Conservation (phyloP, 768 basidiomycete genomes). For the Xerocomus potaroensis region DNA sequence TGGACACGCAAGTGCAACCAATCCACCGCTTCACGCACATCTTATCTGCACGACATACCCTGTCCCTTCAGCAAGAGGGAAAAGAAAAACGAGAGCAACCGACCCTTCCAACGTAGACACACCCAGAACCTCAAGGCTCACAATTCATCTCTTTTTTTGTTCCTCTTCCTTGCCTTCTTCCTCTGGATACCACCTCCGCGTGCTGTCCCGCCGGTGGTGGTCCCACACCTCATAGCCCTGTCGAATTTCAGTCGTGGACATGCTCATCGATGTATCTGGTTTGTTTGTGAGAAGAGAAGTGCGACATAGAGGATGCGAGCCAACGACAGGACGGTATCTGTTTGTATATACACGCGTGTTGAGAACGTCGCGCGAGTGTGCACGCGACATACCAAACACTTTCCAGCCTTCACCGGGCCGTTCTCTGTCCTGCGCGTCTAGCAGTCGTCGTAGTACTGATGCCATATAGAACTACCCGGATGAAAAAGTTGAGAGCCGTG, state of each 20-base stretch:
- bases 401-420: slow-evolving; percentile 93
- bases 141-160: slow-evolving; percentile 51
- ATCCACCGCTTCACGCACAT: slow-evolving; percentile 84
- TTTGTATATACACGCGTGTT: too few species aligned
- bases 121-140: slow-evolving; percentile 85
- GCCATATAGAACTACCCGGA: slow-evolving; percentile 92
- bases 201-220: slow-evolving; percentile 67
- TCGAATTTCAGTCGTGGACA: slow-evolving; percentile 87
- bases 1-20: slow-evolving; percentile 95
- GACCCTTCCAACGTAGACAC: slow-evolving; percentile 90
- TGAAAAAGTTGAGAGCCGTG: slow-evolving; percentile 94
- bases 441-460: slow-evolving; percentile 91
- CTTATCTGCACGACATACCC: slow-evolving; percentile 61
- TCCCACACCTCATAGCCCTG: slow-evolving; percentile 88
- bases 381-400: slow-evolving; percentile 75
- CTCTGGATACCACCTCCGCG: slow-evolving; percentile 49
- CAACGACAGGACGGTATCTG: slow-evolving; percentile 80
- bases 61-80: background rate
- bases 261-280: slow-evolving; percentile 76
- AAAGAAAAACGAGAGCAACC: slow-evolving; percentile 11
- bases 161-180: slow-evolving; percentile 44
- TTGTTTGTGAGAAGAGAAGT: slow-evolving; percentile 92
- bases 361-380: background rate
- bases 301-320: slow-evolving; percentile 90
- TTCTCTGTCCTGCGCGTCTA: slow-evolving; percentile 93